phyloP scores from a whole-genome alignment of 371 early-diverging fungal species.

The Chytridiales sp. region DNA sequence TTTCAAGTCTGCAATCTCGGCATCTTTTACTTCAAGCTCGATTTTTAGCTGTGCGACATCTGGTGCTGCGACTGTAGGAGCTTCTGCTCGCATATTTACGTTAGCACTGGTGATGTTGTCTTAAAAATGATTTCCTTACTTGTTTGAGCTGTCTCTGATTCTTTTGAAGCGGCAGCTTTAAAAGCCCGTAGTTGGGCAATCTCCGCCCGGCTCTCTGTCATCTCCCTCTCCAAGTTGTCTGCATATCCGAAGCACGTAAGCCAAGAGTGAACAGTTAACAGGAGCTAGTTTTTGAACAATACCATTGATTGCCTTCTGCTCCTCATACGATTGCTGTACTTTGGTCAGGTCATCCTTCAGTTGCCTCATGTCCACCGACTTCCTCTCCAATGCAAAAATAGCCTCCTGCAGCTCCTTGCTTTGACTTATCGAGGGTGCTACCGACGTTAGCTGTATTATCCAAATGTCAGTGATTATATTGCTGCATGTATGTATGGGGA shows the following conservation, averaged over 20 bases:
- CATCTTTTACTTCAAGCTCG: constrained; percentile 35
- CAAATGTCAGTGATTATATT: too few species aligned
- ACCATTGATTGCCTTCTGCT: constrained; percentile 33
- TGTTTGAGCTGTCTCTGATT: constrained; percentile 23
- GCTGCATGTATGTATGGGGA: constrained; percentile 7
- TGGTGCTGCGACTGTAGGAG: constrained; percentile 29
- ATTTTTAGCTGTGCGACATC: constrained; percentile 26
- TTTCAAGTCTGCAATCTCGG: constrained; percentile 27
- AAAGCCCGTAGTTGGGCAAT: constrained; percentile 33
- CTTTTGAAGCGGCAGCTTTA: constrained; percentile 29
- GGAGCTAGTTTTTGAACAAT: constrained; percentile 1
- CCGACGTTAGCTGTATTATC: too few species aligned
- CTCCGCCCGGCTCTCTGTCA: constrained; percentile 32
- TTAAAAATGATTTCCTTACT: constrained; percentile 4
- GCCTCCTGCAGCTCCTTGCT: constrained; percentile 52
- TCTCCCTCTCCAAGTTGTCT: constrained; percentile 30
- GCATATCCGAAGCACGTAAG: not conserved
- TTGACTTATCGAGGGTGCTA: too few species aligned
- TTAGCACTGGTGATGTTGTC: too few species aligned
- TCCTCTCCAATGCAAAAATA: constrained; percentile 45
- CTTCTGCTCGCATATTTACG: not conserved
- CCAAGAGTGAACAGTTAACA: not conserved
- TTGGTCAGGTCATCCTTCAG: constrained; percentile 40
- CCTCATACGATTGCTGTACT: constrained; percentile 31
- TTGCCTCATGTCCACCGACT: constrained; percentile 43